phyloP scores from a whole-genome alignment of 2,329 filamentous ascomycete genomes.

The Alternaria longipes region DNA sequence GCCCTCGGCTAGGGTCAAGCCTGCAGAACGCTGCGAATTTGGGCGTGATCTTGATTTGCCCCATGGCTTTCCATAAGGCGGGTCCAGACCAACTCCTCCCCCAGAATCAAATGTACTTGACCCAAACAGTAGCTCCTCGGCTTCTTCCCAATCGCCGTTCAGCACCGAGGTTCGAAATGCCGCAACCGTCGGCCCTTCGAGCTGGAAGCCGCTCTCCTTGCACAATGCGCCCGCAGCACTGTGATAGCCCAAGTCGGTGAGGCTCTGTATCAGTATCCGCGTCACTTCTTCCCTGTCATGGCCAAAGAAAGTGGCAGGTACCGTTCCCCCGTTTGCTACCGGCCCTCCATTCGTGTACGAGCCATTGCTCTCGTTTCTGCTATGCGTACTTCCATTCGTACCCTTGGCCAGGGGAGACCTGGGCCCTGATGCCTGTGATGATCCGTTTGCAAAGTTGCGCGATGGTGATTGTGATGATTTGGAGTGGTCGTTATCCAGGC shows the following conservation, averaged over 20 bases:
- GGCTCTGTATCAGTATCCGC: slow-evolving; percentile 87
- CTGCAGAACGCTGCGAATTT: slow-evolving; percentile 54
- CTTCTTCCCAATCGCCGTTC: slow-evolving; percentile 80
- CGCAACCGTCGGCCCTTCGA: slow-evolving; percentile 88
- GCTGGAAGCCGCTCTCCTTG: slow-evolving; percentile 82
- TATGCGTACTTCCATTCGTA: slow-evolving; percentile 53
- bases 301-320: slow-evolving; percentile 71
- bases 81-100: slow-evolving; percentile 52
- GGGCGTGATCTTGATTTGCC: slow-evolving; percentile 39
- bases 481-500: slow-evolving; percentile 55
- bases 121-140: slow-evolving; percentile 81
- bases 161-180: slow-evolving; percentile 84
- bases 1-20: slow-evolving; percentile 76
- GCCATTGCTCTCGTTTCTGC: slow-evolving; percentile 55
- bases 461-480: slow-evolving; percentile 50
- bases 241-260: slow-evolving; percentile 88
- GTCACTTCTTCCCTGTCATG: slow-evolving; percentile 94
- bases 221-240: slow-evolving; percentile 77
- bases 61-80: slow-evolving; percentile 46
- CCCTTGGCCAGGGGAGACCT: slow-evolving; percentile 48
- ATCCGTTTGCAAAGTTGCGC: slow-evolving; percentile 52
- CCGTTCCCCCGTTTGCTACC: slow-evolving; percentile 40
- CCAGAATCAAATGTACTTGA: slow-evolving; percentile 56
- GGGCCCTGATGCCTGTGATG: slow-evolving; percentile 46
- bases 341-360: slow-evolving; percentile 54